phyloP scores from a whole-genome alignment of 176 grass and related monocot genomes.

The Chloris gayana region DNA sequence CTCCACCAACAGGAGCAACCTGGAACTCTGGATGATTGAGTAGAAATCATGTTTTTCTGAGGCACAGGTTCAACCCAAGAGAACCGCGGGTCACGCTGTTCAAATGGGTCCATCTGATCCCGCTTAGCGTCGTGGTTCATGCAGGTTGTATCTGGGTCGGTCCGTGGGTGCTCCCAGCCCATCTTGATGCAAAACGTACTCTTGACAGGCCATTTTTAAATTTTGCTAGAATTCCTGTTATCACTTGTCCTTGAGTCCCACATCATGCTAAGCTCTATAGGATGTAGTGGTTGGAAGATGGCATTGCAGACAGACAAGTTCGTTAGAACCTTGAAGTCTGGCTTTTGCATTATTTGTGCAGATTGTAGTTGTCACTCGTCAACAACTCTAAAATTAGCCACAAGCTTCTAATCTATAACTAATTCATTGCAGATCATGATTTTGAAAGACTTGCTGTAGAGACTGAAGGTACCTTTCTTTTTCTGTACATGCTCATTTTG shows the following conservation, averaged over 20 bases:
- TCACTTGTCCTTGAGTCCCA: background rate
- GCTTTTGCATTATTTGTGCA: conserved; percentile 17
- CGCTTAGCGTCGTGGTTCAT: too few relatives aligned
- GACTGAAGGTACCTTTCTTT: conserved; percentile 75
- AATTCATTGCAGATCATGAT: conserved; percentile 62
- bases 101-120: too few relatives aligned
- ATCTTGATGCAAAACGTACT: background rate
- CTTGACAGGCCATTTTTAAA: background rate
- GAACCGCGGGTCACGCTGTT: too few relatives aligned
- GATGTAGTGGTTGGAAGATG: background rate
- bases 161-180: too few relatives aligned
- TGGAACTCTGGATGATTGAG: too few relatives aligned
- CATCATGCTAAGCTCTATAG: background rate
- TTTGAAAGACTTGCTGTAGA: conserved; percentile 74
- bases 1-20: too few relatives aligned
- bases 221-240: background rate
- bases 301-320: background rate
- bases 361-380: background rate
- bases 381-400: background rate
- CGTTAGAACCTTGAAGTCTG: background rate
- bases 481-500: conserved; percentile 14
- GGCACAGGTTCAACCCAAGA: too few relatives aligned
- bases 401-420: conserved; percentile 1
- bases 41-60: too few relatives aligned
- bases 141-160: too few relatives aligned